phyloP scores from a whole-genome alignment of 805 yeast genomes.

The Komagataella pseudopastoris region DNA sequence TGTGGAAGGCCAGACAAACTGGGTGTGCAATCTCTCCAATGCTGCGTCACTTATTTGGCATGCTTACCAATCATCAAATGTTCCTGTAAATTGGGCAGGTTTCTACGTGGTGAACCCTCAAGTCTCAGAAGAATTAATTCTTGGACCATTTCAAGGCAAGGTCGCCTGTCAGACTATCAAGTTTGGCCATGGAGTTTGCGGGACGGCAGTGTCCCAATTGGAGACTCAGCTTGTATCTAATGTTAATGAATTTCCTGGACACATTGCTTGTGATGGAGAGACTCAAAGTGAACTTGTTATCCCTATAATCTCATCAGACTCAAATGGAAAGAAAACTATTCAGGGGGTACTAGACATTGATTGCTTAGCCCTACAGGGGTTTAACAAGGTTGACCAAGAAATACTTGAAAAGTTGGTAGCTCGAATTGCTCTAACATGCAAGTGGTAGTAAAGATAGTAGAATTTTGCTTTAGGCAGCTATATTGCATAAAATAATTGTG shows the following conservation, averaged over 20 bases:
- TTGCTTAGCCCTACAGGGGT: slow-evolving; percentile 51
- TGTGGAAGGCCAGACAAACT: slow-evolving; percentile 47
- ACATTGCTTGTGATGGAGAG: slow-evolving; percentile 94
- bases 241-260: slow-evolving; percentile 76
- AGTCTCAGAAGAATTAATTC: slow-evolving; percentile 31
- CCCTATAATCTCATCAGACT: slow-evolving; percentile 39
- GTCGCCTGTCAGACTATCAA: slow-evolving; percentile 84
- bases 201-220: slow-evolving; percentile 52
- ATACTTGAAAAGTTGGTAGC: slow-evolving; percentile 48
- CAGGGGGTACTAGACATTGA: slow-evolving; percentile 84
- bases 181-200: slow-evolving; percentile 86
- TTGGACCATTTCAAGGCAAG: slow-evolving; percentile 94
- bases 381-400: slow-evolving; percentile 46
- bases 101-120: slow-evolving; percentile 50
- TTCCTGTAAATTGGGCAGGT: slow-evolving; percentile 83
- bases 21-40: slow-evolving; percentile 86
- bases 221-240: slow-evolving; percentile 65
- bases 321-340: slow-evolving; percentile 10
- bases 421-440: slow-evolving; percentile 37
- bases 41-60: slow-evolving; percentile 83
- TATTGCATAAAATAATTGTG: no score
- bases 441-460: slow-evolving; percentile 20
- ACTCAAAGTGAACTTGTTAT: slow-evolving; percentile 90
- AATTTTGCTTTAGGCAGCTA: no score
- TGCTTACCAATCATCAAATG: slow-evolving; percentile 50